Base-by-base conservation (phyloP, 164 flowering plant genomes). In the Taxillus chinensis region DNA sequence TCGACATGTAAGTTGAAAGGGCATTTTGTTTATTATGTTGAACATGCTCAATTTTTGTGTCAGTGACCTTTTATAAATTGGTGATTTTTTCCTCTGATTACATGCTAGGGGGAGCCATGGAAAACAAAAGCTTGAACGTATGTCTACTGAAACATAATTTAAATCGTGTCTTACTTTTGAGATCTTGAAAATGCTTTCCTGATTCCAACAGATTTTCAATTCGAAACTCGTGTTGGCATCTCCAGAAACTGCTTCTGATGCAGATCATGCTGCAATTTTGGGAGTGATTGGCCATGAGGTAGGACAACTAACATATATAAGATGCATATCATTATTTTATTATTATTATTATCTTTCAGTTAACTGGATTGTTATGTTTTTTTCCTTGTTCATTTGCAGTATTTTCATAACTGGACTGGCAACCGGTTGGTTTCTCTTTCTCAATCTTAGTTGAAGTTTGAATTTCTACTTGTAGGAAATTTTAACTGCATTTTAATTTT, bases 361-460 rank as follows among this genome's bases (percentile, higher is more conserved):
- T 81, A 93, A 93, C 78, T 93, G 99, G 95, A 93, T 97, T 46
- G 99, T 41, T 38, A 48, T 3, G 68, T 15, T 53, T 27, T 65
- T 69, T 11, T 61, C n/a, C 57, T 2, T 2, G 99, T 51, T 89
- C 13, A 14, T 11, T 76, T 81, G 81, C 93, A 93, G 97, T 95
- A 95, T 72, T 95, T 95, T 72, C 99, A 95, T 81, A 95, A 95
- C 77, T 95, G 99, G 96, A 95, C 99, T 49, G 99, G 99, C 55
- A 91, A 95, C 90, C 87, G 97, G 99, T 93, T 64, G 50, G 70
- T 37, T 57, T 27, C 3, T 41, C 90, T 89, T 11, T 37, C 16
- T 42, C 37, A 1, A 12, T 45, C 39, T 15, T 17, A 88, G 97
- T 27, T 27, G 2, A 27, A 42, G 45, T n/a, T 58, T 5, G 7